These are phyloP conservation scores for Pueraria montana DNA, from an alignment of 306 rosid genomes.

Conservation along the genomic window DNA sequence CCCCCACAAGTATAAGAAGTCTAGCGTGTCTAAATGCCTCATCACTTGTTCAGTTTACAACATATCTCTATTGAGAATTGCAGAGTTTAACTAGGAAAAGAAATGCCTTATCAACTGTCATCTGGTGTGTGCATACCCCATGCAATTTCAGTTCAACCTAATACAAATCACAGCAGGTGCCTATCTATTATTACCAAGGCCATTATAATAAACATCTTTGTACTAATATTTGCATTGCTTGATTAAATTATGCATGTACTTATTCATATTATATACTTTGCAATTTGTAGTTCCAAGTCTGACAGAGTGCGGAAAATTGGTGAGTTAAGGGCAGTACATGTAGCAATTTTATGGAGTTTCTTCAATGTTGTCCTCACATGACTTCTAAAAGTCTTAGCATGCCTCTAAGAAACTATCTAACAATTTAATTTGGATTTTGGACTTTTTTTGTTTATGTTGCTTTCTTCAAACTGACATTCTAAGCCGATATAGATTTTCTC, in stretches of 20 bases:
- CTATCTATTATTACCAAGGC: not conserved
- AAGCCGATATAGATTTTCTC: not conserved
- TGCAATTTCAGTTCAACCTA: slow-evolving; percentile 50
- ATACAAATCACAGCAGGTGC: slow-evolving; percentile 50
- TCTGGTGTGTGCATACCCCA: slow-evolving; percentile 41
- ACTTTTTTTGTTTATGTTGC: not conserved
- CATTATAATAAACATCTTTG: not conserved
- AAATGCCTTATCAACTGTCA: slow-evolving; percentile 48
- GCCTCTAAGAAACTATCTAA: not conserved
- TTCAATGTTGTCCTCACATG: not conserved
- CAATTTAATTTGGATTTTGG: not conserved
- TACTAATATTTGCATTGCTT: not conserved
- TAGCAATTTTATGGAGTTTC: slow-evolving; percentile 1
- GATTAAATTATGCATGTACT: not conserved
- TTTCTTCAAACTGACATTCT: not conserved
- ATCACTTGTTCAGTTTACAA: not conserved
- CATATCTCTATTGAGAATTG: not conserved
- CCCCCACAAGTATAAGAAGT: slow-evolving; percentile 4
- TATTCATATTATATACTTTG: slow-evolving; percentile 3
- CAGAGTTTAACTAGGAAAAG: not conserved
- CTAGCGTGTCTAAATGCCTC: not conserved
- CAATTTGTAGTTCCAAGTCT: slow-evolving; percentile 49
- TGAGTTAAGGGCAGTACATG: slow-evolving; percentile 33
- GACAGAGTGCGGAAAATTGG: slow-evolving; percentile 46
- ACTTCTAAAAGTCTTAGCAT: not conserved